These are phyloP conservation scores for Thraustotheca clavata DNA, from an alignment of 352 stramenopile genomes.

Conservation along the genomic window DNA sequence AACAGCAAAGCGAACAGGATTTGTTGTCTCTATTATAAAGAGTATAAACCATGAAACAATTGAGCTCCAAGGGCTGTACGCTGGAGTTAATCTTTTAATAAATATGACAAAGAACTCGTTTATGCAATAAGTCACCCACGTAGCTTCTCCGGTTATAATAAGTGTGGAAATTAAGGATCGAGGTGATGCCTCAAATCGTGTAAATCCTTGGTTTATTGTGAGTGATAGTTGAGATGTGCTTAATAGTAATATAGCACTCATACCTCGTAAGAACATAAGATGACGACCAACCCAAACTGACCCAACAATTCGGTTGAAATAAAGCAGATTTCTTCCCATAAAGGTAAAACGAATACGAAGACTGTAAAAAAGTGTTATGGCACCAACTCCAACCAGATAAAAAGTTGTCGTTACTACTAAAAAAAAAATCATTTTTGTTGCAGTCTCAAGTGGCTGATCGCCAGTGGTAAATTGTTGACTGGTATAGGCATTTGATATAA, in stretches of 20 bases:
- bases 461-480: background rate
- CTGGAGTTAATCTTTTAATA: background rate
- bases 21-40: background rate
- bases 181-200: background rate
- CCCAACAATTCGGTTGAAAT: slow-evolving; percentile 6
- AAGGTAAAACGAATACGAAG: background rate
- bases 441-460: background rate
- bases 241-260: background rate
- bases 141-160: background rate
- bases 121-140: background rate
- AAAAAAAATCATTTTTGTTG: background rate
- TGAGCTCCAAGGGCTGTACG: background rate
- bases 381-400: background rate
- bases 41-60: background rate
- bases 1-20: background rate
- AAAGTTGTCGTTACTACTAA: background rate
- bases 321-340: background rate
- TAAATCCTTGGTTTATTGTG: background rate
- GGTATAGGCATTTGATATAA: background rate
- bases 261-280: background rate
- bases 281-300: slow-evolving; percentile 4
- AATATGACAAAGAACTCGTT: background rate
- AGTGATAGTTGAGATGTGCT: background rate
- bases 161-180: background rate
- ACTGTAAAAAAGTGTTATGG: background rate